These are phyloP conservation scores for Vanrija humicola DNA, from an alignment of 1,284 basidiomycete genomes.

Conservation along the genomic window DNA sequence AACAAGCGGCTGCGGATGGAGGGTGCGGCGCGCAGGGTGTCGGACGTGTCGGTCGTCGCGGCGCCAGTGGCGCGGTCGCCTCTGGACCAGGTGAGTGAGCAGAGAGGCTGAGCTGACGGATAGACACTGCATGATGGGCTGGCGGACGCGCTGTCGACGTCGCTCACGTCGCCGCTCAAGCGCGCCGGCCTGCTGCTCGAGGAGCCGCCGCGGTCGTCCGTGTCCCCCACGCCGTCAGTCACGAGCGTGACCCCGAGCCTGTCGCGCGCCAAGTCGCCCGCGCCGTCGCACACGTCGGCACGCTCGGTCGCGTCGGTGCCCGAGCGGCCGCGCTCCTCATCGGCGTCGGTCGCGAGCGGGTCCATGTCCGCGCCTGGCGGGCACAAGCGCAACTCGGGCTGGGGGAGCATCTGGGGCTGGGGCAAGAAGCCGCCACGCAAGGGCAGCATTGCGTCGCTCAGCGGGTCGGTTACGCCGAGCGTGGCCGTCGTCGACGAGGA, in stretches of 20 bases:
- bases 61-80: background rate
- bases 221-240: too few relatives aligned
- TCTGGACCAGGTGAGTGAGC: background rate
- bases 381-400: background rate
- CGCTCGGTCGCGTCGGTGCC: too few relatives aligned
- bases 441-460: slow-evolving; percentile 6
- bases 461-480: background rate
- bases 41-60: background rate
- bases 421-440: slow-evolving; percentile 9
- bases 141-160: slow-evolving; percentile 14
- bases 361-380: background rate
- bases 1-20: slow-evolving; percentile 24
- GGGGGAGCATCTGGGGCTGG: slow-evolving; percentile 14
- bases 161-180: slow-evolving; percentile 9
- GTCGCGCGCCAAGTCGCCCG: background rate
- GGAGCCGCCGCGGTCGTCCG: too few relatives aligned
- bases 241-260: background rate
- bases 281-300: slow-evolving; percentile 3
- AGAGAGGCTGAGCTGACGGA: background rate
- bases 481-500: slow-evolving; percentile 15
- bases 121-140: slow-evolving; percentile 10
- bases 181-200: too few relatives aligned
- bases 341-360: background rate
- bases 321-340: too few relatives aligned
- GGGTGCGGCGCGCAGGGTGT: background rate